phyloP scores from a whole-genome alignment of 1,139 yeast genomes.

The Taphrina sp. region DNA sequence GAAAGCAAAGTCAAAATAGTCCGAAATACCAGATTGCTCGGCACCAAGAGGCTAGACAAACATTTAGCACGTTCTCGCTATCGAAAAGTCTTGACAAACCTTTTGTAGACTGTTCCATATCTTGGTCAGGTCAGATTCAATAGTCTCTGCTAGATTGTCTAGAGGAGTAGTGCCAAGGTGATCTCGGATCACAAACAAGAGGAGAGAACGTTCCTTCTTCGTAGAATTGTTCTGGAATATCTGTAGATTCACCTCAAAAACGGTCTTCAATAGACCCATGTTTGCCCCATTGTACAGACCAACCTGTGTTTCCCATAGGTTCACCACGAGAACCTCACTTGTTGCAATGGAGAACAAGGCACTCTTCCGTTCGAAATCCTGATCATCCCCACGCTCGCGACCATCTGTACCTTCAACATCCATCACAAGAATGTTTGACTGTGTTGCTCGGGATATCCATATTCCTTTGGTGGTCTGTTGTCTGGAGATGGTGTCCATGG shows the following conservation, averaged over 20 bases:
- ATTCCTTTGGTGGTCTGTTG: conserved; percentile 84
- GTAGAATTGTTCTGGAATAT: conserved; percentile 53
- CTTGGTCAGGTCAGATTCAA: conserved; percentile 64
- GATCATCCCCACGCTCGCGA: conserved; percentile 96
- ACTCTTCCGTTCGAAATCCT: conserved; percentile 93
- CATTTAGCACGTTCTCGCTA: too few species aligned
- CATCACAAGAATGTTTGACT: conserved; percentile 62
- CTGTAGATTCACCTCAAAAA: conserved; percentile 88
- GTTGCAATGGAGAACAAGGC: conserved; percentile 93
- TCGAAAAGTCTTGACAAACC: not conserved
- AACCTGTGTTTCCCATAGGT: conserved; percentile 96
- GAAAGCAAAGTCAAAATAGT: conserved; percentile 82
- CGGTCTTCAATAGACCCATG: conserved; percentile 91
- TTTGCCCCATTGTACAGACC: conserved; percentile 97
- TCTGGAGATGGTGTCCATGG: conserved; percentile 84
- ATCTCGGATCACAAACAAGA: conserved; percentile 88
- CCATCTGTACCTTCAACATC: conserved; percentile 99
- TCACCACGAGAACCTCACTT: conserved; percentile 82
- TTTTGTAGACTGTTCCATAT: conserved; percentile 75
- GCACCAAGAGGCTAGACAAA: conserved; percentile 53
- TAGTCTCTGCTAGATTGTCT: conserved; percentile 63
- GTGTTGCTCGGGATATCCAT: conserved; percentile 39
- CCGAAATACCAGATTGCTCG: conserved; percentile 58
- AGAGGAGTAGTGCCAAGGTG: conserved; percentile 86
- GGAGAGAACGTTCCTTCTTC: conserved; percentile 47